Base-by-base conservation (phyloP, 2,329 filamentous ascomycete genomes). In the Sporothrix phasma region DNA sequence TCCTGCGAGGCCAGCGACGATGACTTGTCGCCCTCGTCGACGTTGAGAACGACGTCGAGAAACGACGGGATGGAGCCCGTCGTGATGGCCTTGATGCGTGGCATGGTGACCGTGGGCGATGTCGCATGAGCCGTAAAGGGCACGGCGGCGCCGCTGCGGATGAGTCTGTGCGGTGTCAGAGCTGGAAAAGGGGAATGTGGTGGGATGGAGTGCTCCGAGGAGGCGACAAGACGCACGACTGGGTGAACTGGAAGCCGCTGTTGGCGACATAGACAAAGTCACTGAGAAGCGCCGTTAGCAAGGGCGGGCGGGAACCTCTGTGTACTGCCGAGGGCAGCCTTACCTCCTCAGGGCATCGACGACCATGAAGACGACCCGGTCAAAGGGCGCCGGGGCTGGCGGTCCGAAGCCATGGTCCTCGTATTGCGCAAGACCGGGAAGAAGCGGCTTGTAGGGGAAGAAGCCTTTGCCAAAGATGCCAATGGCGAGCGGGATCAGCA, bases 101-200 rank as follows among this genome's bases (percentile, higher is more conserved):
- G 94, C 94, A 99, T 97, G 19, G 94, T 99, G 67, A 99, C 93
- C 7, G 94, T 99, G 1, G 94, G 94, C 61, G 95, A 92, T n/a
- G 90, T 89, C 19, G 94, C 94, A 81, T 96, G 89, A 39, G 93
- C 93, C 37, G 94, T 99, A 74, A 96, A 99, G 3, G 94, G 94
- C 43, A 97, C 80, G 6, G 94, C 95, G 65, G 83, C 82, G 65
- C 93, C 93, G 75, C 86, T 81, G 71, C 88, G 85, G 72, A 97
- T 96, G 68, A 97, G 81, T 70, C 91, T 96, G 72, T 31, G n/a
- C n/a, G 15, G 29, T 5, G 37, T 31, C 5, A 29, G 37, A 11
- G 39, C 4, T 26, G 34, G 8, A n/a, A n/a, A n/a, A n/a, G n/a
- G n/a, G n/a, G n/a, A n/a, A n/a, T n/a, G n/a, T n/a, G n/a, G n/a